A percentile compares a stretch with the other conserved stretches of the same genome.
phyloP scores from a whole-genome alignment of 2,329 filamentous ascomycete genomes.

The Sclerotinia trifoliorum region DNA sequence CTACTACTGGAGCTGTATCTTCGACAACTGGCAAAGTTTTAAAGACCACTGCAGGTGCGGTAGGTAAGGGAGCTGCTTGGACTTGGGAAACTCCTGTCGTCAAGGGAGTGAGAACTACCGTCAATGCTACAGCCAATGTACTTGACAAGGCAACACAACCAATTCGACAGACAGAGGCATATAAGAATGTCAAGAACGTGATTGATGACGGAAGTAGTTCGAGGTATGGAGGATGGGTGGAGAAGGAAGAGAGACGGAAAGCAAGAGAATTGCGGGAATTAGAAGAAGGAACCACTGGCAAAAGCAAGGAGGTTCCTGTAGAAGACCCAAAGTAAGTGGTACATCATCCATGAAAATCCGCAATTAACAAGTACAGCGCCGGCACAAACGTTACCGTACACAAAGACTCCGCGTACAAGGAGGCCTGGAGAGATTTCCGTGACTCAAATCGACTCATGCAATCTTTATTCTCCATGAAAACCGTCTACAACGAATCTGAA shows the following conservation, averaged over 20 bases:
- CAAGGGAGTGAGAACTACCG: constrained; percentile 84
- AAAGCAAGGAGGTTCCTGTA: constrained; percentile 60
- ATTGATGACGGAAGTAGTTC: constrained; percentile 97
- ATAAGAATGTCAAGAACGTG: constrained; percentile 89
- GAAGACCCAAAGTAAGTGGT: constrained; percentile 82
- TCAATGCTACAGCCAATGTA: constrained; percentile 79
- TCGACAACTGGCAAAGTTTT: constrained; percentile 76
- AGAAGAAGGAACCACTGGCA: constrained; percentile 48
- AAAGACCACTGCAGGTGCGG: constrained; percentile 79
- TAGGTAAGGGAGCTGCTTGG: constrained; percentile 91
- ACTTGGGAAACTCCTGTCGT: constrained; percentile 96
- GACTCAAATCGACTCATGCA: constrained; percentile 88
- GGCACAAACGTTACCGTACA: constrained; percentile 93
- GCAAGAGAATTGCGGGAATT: constrained; percentile 73
- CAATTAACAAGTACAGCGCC: constrained; percentile 58
- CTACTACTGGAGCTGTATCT: constrained; percentile 79
- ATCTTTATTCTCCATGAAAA: constrained; percentile 80
- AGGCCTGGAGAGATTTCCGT: constrained; percentile 95
- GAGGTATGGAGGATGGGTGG: constrained; percentile 92
- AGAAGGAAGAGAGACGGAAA: constrained; percentile 88
- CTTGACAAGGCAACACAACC: constrained; percentile 95
- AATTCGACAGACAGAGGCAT: constrained; percentile 90
- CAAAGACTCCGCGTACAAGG: constrained; percentile 97
- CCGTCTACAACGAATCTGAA: constrained; percentile 91
- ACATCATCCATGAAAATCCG: constrained; percentile 23